Conservation (phyloP, 1,284 basidiomycete species). For the Fistulinella cinereoalba region DNA sequence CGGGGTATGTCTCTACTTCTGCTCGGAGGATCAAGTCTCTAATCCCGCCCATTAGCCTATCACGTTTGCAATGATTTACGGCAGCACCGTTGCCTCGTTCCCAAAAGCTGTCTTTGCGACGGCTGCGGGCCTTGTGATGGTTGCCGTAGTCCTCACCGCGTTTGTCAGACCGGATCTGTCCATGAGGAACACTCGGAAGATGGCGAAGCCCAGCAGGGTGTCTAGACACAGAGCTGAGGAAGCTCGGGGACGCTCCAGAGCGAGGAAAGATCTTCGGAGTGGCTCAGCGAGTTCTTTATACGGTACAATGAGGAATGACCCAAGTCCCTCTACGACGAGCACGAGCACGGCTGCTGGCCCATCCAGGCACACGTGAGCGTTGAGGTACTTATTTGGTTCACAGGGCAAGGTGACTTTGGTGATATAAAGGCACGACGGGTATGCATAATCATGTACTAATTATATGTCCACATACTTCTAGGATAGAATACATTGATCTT, state of each 20-base stretch:
- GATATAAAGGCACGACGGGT: not conserved
- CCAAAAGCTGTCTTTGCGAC: conserved; percentile 66
- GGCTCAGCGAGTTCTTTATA: conserved; percentile 26
- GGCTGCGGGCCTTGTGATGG: conserved; percentile 49
- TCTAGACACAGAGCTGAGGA: conserved; percentile 26
- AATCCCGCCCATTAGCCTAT: conserved; percentile 49
- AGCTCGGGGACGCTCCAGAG: conserved; percentile 51
- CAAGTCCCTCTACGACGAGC: conserved; percentile 7
- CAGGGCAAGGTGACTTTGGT: no score
- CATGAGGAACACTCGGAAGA: conserved; percentile 10
- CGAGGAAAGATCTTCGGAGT: conserved; percentile 51
- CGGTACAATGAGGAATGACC: conserved; percentile 8
- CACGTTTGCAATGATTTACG: conserved; percentile 67
- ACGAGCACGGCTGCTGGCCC: conserved; percentile 3
- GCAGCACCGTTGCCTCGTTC: conserved; percentile 58
- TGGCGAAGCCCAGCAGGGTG: not conserved
- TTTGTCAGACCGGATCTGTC: conserved; percentile 47
- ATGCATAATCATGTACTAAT: conserved; percentile 6
- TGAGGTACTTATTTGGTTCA: not conserved
- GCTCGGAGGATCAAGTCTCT: not conserved
- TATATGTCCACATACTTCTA: not conserved
- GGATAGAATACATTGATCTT: no score
- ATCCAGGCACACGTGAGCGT: conserved; percentile 8
- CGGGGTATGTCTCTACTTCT: conserved; percentile 45
- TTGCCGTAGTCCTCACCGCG: conserved; percentile 46